Conservation (phyloP, 73 alveolate species). For the Paramecium octaurelia region DNA sequence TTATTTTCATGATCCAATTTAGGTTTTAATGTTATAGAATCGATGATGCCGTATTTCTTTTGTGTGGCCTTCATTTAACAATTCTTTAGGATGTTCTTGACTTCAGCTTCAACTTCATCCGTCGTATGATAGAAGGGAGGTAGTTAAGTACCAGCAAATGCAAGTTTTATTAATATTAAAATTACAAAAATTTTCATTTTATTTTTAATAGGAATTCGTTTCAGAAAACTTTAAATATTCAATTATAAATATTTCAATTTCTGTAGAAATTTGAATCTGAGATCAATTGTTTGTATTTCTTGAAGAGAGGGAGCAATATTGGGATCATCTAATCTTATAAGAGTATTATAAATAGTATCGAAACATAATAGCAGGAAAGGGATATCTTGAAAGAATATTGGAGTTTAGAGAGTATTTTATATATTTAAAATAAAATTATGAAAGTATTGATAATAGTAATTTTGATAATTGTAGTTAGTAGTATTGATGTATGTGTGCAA, state of each 20-base stretch:
- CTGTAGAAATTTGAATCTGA: too few relatives aligned
- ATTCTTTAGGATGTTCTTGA: not conserved
- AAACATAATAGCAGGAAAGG: too few relatives aligned
- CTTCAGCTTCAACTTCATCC: not conserved
- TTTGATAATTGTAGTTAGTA: not conserved
- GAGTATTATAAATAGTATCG: too few relatives aligned
- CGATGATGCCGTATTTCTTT: not conserved
- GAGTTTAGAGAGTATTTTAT: not conserved
- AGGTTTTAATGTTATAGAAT: not conserved
- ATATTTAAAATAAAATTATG: not conserved
- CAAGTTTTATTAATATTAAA: not conserved
- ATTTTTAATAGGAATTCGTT: not conserved
- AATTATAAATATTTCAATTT: not conserved
- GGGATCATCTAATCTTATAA: too few relatives aligned
- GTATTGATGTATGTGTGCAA: not conserved
- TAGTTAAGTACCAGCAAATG: not conserved
- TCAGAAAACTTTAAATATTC: not conserved
- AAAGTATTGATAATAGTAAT: not conserved
- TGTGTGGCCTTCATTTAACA: not conserved
- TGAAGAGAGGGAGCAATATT: too few relatives aligned
- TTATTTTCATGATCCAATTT: not conserved
- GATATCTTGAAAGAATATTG: too few relatives aligned
- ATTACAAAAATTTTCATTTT: not conserved
- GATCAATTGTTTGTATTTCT: too few relatives aligned
- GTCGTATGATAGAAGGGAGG: slow-evolving; percentile 9